Evolutionary conservation across 2,329 filamentous ascomycete genomes (phyloP).

Genomic region (Pyrenophora teres): DNA sequence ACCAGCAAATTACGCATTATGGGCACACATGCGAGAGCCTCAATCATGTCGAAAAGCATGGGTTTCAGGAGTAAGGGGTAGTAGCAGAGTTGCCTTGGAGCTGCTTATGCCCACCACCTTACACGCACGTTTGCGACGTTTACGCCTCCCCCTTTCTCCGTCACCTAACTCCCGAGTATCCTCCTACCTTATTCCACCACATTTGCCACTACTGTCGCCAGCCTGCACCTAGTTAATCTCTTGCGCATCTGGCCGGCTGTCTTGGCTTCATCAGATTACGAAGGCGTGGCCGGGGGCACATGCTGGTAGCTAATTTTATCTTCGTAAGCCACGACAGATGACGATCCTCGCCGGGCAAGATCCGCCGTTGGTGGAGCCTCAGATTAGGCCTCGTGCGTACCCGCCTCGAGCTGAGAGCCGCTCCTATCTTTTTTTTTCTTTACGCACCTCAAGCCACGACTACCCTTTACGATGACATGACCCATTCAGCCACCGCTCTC

Average conservation of each 20-base stretch:
- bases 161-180: background rate
- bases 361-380: slow-evolving; percentile 12
- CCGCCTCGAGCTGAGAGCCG: slow-evolving; percentile 6
- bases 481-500: slow-evolving; percentile 2
- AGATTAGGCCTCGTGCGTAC: slow-evolving; percentile 8
- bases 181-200: background rate
- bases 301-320: slow-evolving; percentile 18
- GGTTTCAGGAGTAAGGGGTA: too few species aligned
- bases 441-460: background rate
- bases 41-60: too few species aligned
- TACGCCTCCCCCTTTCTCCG: background rate
- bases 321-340: slow-evolving; percentile 6
- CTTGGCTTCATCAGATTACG: slow-evolving; percentile 4
- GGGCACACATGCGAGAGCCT: too few species aligned
- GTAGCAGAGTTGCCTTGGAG: too few species aligned
- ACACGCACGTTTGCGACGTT: too few species aligned
- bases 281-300: background rate
- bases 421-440: slow-evolving; percentile 16
- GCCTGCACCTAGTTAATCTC: background rate
- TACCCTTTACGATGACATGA: slow-evolving; percentile 16
- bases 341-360: slow-evolving; percentile 10
- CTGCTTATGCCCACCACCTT: too few species aligned
- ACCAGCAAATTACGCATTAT: too few species aligned
- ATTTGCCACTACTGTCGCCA: background rate
- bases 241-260: background rate